Evolutionary conservation across 208 protist species (phyloP).

Genomic region (Leishmania aethiopica): DNA sequence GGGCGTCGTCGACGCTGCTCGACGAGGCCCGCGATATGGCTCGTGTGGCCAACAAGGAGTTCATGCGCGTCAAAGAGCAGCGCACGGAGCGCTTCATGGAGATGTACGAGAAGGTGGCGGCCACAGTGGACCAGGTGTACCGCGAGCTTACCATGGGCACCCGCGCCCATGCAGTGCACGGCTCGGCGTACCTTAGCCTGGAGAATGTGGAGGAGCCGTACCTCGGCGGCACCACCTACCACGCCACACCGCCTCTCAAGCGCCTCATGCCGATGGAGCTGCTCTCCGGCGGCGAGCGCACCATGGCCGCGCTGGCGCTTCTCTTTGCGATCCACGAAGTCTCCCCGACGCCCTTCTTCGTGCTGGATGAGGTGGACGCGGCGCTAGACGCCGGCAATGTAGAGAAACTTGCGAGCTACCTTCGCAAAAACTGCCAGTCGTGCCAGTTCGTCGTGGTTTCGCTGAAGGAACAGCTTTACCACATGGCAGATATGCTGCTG

Average conservation of each 20-base stretch:
- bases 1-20: slow-evolving; percentile 69
- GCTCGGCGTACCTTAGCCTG: slow-evolving; percentile 94
- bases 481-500: slow-evolving; percentile 94
- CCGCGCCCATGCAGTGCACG: slow-evolving; percentile 73
- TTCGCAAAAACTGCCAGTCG: slow-evolving; percentile 75
- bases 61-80: slow-evolving; percentile 85
- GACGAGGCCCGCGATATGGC: slow-evolving; percentile 71
- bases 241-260: slow-evolving; percentile 97
- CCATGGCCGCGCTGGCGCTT: slow-evolving; percentile 98
- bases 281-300: slow-evolving; percentile 98
- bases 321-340: slow-evolving; percentile 98
- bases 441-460: slow-evolving; percentile 98
- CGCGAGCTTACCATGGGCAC: slow-evolving; percentile 94
- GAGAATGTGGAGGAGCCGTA: slow-evolving; percentile 98
- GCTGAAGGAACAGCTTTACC: slow-evolving; percentile 98
- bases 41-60: slow-evolving; percentile 79
- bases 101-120: slow-evolving; percentile 92
- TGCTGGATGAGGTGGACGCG: slow-evolving; percentile 99
- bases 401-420: slow-evolving; percentile 94
- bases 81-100: slow-evolving; percentile 93
- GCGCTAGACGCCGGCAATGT: slow-evolving; percentile 98
- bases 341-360: slow-evolving; percentile 98
- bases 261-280: slow-evolving; percentile 98
- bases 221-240: slow-evolving; percentile 95
- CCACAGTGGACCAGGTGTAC: slow-evolving; percentile 95